Evolutionary conservation across 495 filamentous ascomycete genomes (phyloP).

Genomic region (Umbilicaria muhlenbergii): DNA sequence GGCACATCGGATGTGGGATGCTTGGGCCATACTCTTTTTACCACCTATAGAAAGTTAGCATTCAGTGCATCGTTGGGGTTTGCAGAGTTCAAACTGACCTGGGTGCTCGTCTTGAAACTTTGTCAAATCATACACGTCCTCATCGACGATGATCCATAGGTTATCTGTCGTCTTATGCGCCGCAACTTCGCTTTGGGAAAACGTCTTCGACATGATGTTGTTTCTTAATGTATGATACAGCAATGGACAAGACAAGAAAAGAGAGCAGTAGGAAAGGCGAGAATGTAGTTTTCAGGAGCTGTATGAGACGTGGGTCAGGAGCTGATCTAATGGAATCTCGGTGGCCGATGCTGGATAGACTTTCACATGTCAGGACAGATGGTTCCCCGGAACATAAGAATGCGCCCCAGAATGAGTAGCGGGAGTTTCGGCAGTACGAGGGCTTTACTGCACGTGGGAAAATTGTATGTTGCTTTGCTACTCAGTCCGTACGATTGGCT

Average conservation of each 20-base stretch:
- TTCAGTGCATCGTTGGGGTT: slow-evolving; percentile 1
- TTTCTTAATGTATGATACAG: slow-evolving; percentile 1
- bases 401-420: too few relatives aligned
- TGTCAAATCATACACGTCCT: slow-evolving; percentile 92
- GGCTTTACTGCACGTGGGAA: too few relatives aligned
- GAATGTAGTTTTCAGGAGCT: not conserved
- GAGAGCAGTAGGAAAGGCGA: slow-evolving; percentile 2
- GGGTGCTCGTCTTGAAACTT: slow-evolving; percentile 91
- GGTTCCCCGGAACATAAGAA: too few relatives aligned
- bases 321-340: too few relatives aligned
- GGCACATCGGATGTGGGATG: not conserved
- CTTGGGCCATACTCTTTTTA: slow-evolving; percentile 66
- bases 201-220: slow-evolving; percentile 69
- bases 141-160: slow-evolving; percentile 83
- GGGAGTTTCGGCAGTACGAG: too few relatives aligned
- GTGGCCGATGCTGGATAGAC: too few relatives aligned
- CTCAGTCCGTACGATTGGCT: too few relatives aligned
- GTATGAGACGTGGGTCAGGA: too few relatives aligned
- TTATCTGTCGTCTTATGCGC: slow-evolving; percentile 76
- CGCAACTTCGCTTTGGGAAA: slow-evolving; percentile 70
- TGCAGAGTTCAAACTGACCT: slow-evolving; percentile 29
- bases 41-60: slow-evolving; percentile 43
- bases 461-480: too few relatives aligned
- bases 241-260: not conserved
- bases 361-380: too few relatives aligned